Percentiles rank a stretch among this genome's conserved stretches.
Evolutionary conservation across 2,329 filamentous ascomycete species (phyloP).

Genomic region (Tolypocladium tundrense): DNA sequence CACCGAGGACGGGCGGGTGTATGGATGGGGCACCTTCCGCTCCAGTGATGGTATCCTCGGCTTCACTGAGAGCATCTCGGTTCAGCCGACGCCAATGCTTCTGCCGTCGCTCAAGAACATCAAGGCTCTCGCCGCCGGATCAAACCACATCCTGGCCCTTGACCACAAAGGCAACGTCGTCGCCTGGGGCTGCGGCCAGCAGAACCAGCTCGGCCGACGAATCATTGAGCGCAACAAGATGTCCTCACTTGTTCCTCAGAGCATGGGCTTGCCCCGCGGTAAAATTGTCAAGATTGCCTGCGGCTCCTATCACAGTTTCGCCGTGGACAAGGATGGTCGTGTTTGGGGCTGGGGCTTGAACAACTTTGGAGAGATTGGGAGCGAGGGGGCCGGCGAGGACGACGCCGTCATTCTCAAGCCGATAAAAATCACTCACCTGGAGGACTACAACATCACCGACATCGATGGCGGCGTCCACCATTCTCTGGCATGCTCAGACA

Average conservation of each 20-base stretch:
- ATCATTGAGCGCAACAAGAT: constrained; percentile 54
- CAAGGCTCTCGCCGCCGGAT: constrained; percentile 51
- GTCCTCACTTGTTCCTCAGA: constrained; percentile 49
- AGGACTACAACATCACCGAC: constrained; percentile 50
- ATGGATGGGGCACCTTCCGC: constrained; percentile 77
- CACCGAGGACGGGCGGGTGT: constrained; percentile 65
- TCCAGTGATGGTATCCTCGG: constrained; percentile 54
- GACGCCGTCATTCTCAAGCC: constrained; percentile 64
- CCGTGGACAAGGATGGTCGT: constrained; percentile 57
- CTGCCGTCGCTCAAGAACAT: constrained; percentile 58
- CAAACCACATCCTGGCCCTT: constrained; percentile 62
- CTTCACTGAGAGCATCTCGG: constrained; percentile 43
- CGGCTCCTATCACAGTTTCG: constrained; percentile 77
- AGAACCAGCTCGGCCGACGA: constrained; percentile 51
- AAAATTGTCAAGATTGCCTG: constrained; percentile 44
- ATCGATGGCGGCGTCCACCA: constrained; percentile 68
- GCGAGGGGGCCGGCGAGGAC: constrained; percentile 38
- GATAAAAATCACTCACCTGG: constrained; percentile 54
- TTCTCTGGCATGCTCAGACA: constrained; percentile 51
- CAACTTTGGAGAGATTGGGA: constrained; percentile 72
- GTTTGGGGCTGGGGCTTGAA: constrained; percentile 82
- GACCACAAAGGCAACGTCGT: constrained; percentile 54
- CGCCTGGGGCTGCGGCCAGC: constrained; percentile 65
- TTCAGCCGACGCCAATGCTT: constrained; percentile 40
- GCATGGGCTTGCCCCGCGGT: constrained; percentile 46